phyloP scores from a whole-genome alignment of 805 yeast genomes.

The Candida corydali region DNA sequence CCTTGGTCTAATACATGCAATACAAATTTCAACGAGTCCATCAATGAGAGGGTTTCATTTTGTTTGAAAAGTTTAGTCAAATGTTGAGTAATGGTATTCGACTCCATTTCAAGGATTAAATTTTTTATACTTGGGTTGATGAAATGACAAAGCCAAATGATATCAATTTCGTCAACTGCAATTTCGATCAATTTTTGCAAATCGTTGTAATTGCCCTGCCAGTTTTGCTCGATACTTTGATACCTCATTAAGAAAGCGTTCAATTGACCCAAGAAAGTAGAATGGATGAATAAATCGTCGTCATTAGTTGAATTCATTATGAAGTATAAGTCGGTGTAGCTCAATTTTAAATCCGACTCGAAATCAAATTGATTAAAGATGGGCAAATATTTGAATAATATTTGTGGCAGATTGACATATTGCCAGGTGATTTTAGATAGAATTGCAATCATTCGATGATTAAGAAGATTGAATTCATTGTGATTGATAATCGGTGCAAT shows the following conservation, averaged over 20 bases:
- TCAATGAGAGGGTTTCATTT: not conserved
- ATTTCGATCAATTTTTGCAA: constrained; percentile 2
- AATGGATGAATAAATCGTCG: not conserved
- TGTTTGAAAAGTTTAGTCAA: not conserved
- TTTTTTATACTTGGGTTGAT: not conserved
- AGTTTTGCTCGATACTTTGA: not conserved
- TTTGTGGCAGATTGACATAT: not conserved
- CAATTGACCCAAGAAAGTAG: constrained; percentile 2
- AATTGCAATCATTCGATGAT: not conserved
- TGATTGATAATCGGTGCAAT: constrained; percentile 1
- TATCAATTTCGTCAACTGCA: constrained; percentile 1
- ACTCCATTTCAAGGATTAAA: not conserved
- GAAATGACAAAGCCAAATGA: constrained; percentile 1
- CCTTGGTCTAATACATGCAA: constrained; percentile 22
- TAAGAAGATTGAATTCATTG: not conserved
- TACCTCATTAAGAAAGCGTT: not conserved
- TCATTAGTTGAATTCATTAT: constrained; percentile 2
- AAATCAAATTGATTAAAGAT: not conserved
- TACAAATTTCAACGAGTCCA: constrained; percentile 14
- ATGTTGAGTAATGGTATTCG: not conserved
- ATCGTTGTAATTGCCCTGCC: constrained; percentile 1
- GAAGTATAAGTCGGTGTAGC: constrained; percentile 5
- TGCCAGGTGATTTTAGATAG: constrained; percentile 2
- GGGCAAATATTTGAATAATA: not conserved
- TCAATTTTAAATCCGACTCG: not conserved